Base-by-base conservation (phyloP, 2,329 filamentous ascomycete species). In the Diaporthe ampelina region DNA sequence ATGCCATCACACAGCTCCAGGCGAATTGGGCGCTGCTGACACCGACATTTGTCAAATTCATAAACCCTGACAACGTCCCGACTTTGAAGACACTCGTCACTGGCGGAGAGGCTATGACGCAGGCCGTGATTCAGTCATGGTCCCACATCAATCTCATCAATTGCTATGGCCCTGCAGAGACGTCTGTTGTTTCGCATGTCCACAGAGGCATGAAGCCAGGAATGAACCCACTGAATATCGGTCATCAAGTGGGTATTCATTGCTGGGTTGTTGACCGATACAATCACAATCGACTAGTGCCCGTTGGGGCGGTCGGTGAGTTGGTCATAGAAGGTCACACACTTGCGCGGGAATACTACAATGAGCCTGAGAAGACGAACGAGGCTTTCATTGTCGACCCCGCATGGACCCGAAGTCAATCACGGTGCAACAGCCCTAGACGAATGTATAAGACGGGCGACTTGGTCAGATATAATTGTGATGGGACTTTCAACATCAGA, bases 311-410 rank as follows among this genome's bases (percentile, higher is more conserved):
- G 2, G 65, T 79, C 1, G 82, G 82, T 3, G 82, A 83, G 56
- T 74, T 83, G 2, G 61, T 80, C 0, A 61, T 85, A 59, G 81
- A 81, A 70, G 83, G 84, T 1, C 86, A 85, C 3, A 81, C 83
- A 4, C 81, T 90, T 26, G 85, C 84, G 35, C 48, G 48, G 35
- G 75, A 73, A 7, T 76, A 76, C 32, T 73, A 76, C 32, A 73
- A 77, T 2, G 54, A 67, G 7, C 70, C 69, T 26, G 75, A 73
- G n/a, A 71, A 74, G 32, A 76, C 75, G 1, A 52, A 50, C 32
- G 54, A 73, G 26, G 73, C 75, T 6, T 77, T 77, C 37, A 57
- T 77, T 21, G 26, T 57, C 15, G 61, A 67, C n/a, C 61, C 61
- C 9, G 1, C 24, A 50, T 67, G 40, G 40, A 32, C 13, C 24